phyloP scores from a whole-genome alignment of 192 early-diverging fungal species.

The Lobulomyces angularis region DNA sequence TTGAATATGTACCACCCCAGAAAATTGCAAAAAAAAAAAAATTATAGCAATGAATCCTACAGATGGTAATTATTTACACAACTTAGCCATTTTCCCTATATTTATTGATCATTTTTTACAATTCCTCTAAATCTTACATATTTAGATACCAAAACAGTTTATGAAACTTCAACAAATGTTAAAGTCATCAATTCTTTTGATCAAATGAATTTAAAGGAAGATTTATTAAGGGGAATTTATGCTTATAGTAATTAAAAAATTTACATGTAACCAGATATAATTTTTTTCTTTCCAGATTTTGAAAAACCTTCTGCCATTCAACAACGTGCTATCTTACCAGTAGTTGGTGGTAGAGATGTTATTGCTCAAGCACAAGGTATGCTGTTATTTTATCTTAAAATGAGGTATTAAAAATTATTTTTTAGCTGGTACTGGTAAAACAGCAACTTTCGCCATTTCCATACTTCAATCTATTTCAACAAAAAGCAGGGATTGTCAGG shows the following conservation, averaged over 20 bases:
- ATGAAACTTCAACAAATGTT: constrained; percentile 80
- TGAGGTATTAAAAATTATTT: no score
- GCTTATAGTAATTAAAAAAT: constrained; percentile 62
- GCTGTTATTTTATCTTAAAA: no score
- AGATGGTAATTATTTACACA: no score
- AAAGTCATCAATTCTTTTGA: constrained; percentile 80
- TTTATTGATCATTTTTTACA: no score
- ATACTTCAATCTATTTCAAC: constrained; percentile 86
- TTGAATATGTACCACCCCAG: no score
- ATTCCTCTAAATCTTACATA: no score
- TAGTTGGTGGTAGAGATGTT: constrained; percentile 79
- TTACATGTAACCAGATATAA: constrained; percentile 3
- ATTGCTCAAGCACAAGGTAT: constrained; percentile 96
- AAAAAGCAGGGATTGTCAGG: constrained; percentile 76
- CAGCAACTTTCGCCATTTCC: constrained; percentile 91
- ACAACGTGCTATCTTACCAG: constrained; percentile 89
- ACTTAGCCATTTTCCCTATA: no score
- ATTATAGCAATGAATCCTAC: no score
- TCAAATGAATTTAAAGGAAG: constrained; percentile 92
- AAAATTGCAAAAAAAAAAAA: no score
- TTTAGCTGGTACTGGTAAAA: constrained; percentile 99
- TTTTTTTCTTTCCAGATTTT: constrained; percentile 50
- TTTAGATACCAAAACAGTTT: no score
- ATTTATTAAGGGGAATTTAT: constrained; percentile 91
- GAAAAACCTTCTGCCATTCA: constrained; percentile 98